Base-by-base conservation (phyloP, 164 flowering plant genomes). In the Vitis amurensis region DNA sequence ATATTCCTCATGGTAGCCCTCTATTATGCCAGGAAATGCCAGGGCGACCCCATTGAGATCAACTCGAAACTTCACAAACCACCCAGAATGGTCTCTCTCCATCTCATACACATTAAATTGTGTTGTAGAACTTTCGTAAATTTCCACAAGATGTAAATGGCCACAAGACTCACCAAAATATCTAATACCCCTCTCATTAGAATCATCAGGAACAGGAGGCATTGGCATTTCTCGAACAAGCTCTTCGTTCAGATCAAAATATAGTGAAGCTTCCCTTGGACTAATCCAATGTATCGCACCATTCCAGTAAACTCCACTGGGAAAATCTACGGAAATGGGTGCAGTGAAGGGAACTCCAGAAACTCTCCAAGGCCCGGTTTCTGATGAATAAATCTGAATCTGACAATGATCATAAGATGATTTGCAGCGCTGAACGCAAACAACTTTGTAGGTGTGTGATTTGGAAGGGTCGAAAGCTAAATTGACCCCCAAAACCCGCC, bases 21-120 rank as follows among this genome's bases (percentile, higher is more conserved):
- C 30, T 3, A 61, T 37, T 13, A 70, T 74, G 63, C 67, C 78
- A 0, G 81, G 81, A 57, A 67, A 78, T 29, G 61, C 57, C 6
- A 55, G 50, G 11, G 47, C 29, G 19, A 68, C 17, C 0, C 44
- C 13, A 13, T 63, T 48, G 9, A 78, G 67, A 23, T 78, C 78
- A 15, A 78, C 76, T 0, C 30, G 4, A 27, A 68, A 64, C 71
- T 71, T 78, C 49, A 61, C 55, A 50, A 69, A 74, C 81, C 81
- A 78, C 4, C 44, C 51, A 2, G 78, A 71, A 13, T 11, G 48
- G 29, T 74, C 72, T 16, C 31, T 68, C 62, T 68, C 69, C 73
- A 78, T 63, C 57, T 78, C 73, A 55, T 57, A 74, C 2, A 78
- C 72, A 37, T 62, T 50, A 8, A 71, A 60, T 13, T 17, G 63